Evolutionary conservation across 2,329 filamentous ascomycete genomes (phyloP).

Genomic region (Colletotrichum brevisporum): DNA sequence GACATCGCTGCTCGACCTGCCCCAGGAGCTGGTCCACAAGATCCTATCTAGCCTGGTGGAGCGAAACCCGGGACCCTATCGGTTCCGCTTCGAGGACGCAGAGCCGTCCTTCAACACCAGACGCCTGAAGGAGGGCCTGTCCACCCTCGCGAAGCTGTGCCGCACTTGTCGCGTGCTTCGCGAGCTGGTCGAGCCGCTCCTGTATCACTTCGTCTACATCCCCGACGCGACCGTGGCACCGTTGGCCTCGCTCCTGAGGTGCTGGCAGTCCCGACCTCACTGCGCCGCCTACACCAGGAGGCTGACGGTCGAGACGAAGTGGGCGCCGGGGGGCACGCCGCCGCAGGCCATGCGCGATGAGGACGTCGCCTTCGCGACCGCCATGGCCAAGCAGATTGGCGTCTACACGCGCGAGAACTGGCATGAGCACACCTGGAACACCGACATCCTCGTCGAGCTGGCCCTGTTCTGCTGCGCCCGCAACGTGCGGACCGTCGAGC

Average conservation of each 20-base stretch:
- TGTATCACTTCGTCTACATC: conserved; percentile 20
- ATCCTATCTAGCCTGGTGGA: conserved; percentile 7
- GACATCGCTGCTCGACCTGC: conserved; percentile 24
- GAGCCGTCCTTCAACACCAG: conserved; percentile 13
- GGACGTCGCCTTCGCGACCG: conserved; percentile 10
- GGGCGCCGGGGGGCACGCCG: neutral
- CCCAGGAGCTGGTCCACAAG: conserved; percentile 26
- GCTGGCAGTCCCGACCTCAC: conserved; percentile 20
- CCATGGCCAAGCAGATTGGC: neutral
- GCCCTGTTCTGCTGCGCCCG: conserved; percentile 13
- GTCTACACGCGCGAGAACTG: conserved; percentile 19
- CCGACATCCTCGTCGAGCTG: conserved; percentile 25
- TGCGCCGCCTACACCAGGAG: conserved; percentile 12
- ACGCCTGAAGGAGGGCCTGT: neutral
- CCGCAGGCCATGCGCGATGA: neutral
- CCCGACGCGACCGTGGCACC: neutral
- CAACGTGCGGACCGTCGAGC: conserved; percentile 1
- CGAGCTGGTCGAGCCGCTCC: conserved; percentile 11
- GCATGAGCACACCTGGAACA: conserved; percentile 23
- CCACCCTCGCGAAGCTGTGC: conserved; percentile 23
- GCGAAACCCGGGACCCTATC: conserved; percentile 9
- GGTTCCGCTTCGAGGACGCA: conserved; percentile 18
- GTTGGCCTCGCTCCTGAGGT: conserved; percentile 13
- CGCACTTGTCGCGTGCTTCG: conserved; percentile 19
- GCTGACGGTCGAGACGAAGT: conserved; percentile 20